Evolutionary conservation across 2,329 filamentous ascomycete genomes (phyloP), one percentile per base, ranked within the genome.

Genomic region (Apiospora rasikravindrae): DNA sequence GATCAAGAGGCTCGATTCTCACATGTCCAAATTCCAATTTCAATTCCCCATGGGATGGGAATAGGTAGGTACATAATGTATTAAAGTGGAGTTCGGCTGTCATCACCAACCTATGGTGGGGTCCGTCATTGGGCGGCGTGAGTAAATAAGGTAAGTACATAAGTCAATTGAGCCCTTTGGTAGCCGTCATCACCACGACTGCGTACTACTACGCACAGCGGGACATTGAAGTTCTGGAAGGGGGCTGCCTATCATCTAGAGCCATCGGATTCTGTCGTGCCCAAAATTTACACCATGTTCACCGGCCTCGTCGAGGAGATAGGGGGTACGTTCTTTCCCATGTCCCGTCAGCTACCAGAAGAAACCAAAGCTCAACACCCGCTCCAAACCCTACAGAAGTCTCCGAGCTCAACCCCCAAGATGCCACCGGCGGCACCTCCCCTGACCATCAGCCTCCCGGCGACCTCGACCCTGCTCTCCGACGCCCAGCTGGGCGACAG

Each of bases 281-380:
- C 37, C 24, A 26, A 22, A 7, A 40, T 6, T 6, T 6, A 5
- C 70, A 76, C 66, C 73, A 98, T 99, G 96, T 98, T 99, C 81
- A 98, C 96, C 72, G 96, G 96, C 77, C 93, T 98, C 74, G 94
- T 98, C 71, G 95, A 98, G 85, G 93, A 92, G 74, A 92, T 98
- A 75, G 96, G 96, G 86, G 95, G 96, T 97, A 86, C 84, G 91
- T 86, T 72, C 69, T 42, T 47, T 22, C 66, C 22, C 69, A 22
- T 44, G 53, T 69, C 40, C 45, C 67, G 53, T 68, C 73, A 45
- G 42, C 53, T 47, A 69, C 45, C 45, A 71, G 69, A 37, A 61
- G 33, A 37, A 37, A 5, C 53, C 16, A 29, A 33, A 57, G 19
- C 33, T 22, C 57, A 74, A 73, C 71, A 67, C 66, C 67, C 69